A percentile compares a stretch with the other conserved stretches of the same genome.
These are phyloP conservation scores for Penicillium turbatum DNA, from an alignment of 495 filamentous ascomycete genomes.

Conservation along the genomic window DNA sequence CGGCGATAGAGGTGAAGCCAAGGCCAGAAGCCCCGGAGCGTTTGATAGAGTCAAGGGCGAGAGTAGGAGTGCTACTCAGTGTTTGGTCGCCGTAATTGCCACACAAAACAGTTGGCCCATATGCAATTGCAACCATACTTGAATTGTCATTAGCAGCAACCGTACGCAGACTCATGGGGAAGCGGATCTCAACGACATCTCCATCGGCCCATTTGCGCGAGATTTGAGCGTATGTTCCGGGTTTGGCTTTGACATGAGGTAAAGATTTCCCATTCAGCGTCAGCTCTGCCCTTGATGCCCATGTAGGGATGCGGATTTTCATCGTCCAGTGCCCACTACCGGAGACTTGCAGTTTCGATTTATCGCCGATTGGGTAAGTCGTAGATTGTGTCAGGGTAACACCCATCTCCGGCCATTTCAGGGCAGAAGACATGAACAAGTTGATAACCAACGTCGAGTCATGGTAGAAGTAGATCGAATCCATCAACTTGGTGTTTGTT, in stretches of 20 bases:
- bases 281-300: not conserved
- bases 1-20: not conserved
- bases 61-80: not conserved
- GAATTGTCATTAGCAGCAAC: not conserved
- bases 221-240: not conserved
- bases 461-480: not conserved
- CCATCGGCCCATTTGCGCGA: not conserved
- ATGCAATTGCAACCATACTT: not conserved
- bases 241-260: not conserved
- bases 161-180: not conserved
- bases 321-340: not conserved
- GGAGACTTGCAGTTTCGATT: not conserved
- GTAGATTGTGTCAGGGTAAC: not conserved
- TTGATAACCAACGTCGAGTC: not conserved
- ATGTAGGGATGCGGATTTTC: not conserved
- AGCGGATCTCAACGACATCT: not conserved
- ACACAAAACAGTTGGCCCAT: not conserved
- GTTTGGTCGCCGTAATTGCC: not conserved
- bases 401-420: not conserved
- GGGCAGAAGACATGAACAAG: not conserved
- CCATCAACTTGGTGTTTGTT: conserved; percentile 3
- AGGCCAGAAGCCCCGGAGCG: not conserved
- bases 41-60: not conserved
- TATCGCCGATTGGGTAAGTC: not conserved
- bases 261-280: not conserved